phyloP scores from a whole-genome alignment of 345 rosid species.

The Eucalyptus leucophloia region DNA sequence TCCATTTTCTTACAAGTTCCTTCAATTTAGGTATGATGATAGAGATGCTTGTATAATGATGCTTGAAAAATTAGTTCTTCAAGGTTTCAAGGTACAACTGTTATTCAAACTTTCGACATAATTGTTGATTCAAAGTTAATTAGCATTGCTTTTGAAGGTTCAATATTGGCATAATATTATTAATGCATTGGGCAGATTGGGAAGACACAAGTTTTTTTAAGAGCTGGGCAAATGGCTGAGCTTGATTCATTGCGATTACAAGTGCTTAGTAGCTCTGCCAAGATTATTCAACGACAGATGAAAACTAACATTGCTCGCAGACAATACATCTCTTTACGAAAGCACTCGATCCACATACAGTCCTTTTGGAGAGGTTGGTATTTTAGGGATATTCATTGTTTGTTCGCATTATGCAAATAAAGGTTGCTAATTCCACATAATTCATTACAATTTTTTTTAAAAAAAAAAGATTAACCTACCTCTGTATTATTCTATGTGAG shows the following conservation, averaged over 20 bases:
- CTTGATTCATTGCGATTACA: conserved; percentile 59
- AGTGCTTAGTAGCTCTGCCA: conserved; percentile 45
- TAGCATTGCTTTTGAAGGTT: background rate
- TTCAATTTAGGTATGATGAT: conserved; percentile 51
- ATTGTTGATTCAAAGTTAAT: background rate
- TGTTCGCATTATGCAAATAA: background rate
- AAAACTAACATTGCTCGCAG: conserved; percentile 32
- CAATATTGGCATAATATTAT: background rate
- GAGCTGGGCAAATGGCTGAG: conserved; percentile 77
- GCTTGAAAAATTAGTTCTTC: conserved; percentile 29
- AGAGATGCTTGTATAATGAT: conserved; percentile 66
- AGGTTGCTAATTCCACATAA: background rate
- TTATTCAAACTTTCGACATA: background rate
- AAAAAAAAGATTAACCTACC: background rate
- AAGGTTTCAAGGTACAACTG: background rate
- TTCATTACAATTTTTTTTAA: background rate
- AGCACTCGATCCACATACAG: conserved; percentile 51
- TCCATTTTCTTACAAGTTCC: background rate
- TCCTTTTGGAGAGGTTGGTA: conserved; percentile 75
- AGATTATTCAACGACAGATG: conserved; percentile 41
- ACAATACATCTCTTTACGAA: conserved; percentile 24
- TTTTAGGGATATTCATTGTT: background rate
- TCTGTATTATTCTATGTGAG: background rate
- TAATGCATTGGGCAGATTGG: conserved; percentile 51
- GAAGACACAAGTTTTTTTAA: conserved; percentile 55